Conservation (phyloP, 805 yeast species). For the Candida multigemmis region DNA sequence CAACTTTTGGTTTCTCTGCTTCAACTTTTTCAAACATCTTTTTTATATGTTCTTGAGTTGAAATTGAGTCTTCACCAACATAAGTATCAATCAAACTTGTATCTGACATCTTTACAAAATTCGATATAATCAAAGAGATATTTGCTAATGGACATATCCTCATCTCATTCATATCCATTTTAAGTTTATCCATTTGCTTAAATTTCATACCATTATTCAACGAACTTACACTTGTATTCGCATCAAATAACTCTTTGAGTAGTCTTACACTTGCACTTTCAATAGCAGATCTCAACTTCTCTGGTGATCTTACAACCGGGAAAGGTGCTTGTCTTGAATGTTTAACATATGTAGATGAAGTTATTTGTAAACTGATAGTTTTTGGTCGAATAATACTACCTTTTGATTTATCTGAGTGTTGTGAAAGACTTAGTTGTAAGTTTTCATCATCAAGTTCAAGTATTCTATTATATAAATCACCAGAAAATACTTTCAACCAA, state of each 20-base stretch:
- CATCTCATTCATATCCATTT: constrained; percentile 6
- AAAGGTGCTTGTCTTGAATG: constrained; percentile 36
- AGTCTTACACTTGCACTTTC: constrained; percentile 24
- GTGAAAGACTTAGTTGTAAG: constrained; percentile 16
- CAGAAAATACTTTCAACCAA: constrained; percentile 80
- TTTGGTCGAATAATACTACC: constrained; percentile 40
- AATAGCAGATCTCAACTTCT: constrained; percentile 20
- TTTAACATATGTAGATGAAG: constrained; percentile 10
- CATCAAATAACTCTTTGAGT: constrained; percentile 30
- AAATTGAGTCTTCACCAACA: constrained; percentile 7
- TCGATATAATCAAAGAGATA: constrained; percentile 43
- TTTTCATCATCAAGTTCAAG: constrained; percentile 68
- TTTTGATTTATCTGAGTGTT: constrained; percentile 10
- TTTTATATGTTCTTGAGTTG: constrained; percentile 6
- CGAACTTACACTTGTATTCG: constrained; percentile 9
- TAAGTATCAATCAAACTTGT: constrained; percentile 24
- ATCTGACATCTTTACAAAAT: constrained; percentile 38
- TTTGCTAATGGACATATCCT: constrained; percentile 36
- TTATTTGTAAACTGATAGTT: constrained; percentile 36
- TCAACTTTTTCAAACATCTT: constrained; percentile 7
- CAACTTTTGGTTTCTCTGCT: constrained; percentile 1
- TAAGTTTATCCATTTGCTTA: constrained; percentile 6
- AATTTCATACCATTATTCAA: constrained; percentile 14
- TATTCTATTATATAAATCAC: constrained; percentile 65
- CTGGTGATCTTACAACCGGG: constrained; percentile 24